Percentiles rank a stretch among this genome's conserved stretches.
phyloP scores from a whole-genome alignment of 75 land plant species.

The Cryptomeria japonica region DNA sequence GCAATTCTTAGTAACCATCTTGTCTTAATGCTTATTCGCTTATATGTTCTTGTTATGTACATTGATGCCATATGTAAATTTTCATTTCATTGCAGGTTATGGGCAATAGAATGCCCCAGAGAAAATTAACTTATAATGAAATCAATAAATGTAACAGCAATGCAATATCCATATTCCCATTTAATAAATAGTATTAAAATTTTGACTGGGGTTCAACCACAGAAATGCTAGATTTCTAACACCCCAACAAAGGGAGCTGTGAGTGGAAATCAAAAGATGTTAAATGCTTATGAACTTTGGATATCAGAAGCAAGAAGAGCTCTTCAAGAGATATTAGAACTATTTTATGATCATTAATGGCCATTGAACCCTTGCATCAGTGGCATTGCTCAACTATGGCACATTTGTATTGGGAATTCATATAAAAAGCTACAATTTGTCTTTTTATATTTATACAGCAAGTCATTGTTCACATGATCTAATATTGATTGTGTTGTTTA shows the following conservation, averaged over 20 bases:
- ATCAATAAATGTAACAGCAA: background rate
- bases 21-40: background rate
- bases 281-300: background rate
- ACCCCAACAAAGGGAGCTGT: background rate
- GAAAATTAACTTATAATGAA: background rate
- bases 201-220: background rate
- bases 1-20: background rate
- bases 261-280: background rate
- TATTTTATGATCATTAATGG: background rate
- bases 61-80: background rate
- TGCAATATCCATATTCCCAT: background rate
- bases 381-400: background rate
- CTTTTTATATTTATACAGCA: background rate
- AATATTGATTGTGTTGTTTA: background rate
- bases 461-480: background rate
- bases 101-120: background rate
- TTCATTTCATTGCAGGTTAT: background rate
- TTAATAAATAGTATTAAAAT: background rate
- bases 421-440: background rate
- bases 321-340: background rate
- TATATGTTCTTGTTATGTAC: background rate
- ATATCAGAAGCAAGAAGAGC: background rate
- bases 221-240: conserved; percentile 2
- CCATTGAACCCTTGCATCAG: background rate
- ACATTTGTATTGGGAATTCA: background rate